These are phyloP conservation scores for Mortierella sp. DNA, from an alignment of 371 early-diverging fungal species.

Conservation along the genomic window DNA sequence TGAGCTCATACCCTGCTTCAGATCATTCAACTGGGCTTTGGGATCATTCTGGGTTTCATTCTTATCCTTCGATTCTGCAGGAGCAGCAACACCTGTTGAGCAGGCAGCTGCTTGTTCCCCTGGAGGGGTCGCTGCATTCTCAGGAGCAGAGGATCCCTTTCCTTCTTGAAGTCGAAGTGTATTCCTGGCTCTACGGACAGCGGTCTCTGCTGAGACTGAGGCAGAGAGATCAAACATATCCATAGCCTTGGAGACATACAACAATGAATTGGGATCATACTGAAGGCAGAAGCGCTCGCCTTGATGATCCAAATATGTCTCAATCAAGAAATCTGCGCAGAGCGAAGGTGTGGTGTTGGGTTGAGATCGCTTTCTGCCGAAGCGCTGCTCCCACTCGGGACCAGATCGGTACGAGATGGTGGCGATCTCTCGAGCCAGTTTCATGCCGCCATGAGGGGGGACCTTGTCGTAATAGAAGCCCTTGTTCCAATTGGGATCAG, in stretches of 20 bases:
- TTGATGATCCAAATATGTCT: slow-evolving; percentile 96
- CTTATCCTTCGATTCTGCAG: background rate
- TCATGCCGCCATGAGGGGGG: slow-evolving; percentile 96
- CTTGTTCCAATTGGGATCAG: slow-evolving; percentile 95
- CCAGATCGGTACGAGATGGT: slow-evolving; percentile 94
- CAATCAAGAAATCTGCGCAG: slow-evolving; percentile 95
- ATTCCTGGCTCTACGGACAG: slow-evolving; percentile 61
- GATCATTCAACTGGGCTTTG: slow-evolving; percentile 66
- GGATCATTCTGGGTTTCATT: slow-evolving; percentile 29
- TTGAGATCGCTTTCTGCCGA: slow-evolving; percentile 86
- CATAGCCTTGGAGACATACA: slow-evolving; percentile 97
- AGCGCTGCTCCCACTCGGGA: slow-evolving; percentile 97
- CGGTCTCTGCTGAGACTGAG: slow-evolving; percentile 62
- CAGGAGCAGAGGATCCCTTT: slow-evolving; percentile 49
- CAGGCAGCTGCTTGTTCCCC: slow-evolving; percentile 43
- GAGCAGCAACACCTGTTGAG: slow-evolving; percentile 2
- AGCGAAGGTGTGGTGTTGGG: slow-evolving; percentile 82
- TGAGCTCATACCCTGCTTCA: slow-evolving; percentile 68
- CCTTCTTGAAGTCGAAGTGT: slow-evolving; percentile 41
- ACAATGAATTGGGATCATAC: slow-evolving; percentile 94
- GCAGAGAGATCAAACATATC: slow-evolving; percentile 95
- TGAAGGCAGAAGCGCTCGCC: slow-evolving; percentile 92
- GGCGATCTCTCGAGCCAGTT: slow-evolving; percentile 91
- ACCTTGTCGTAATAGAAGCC: slow-evolving; percentile 93
- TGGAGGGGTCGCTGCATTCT: slow-evolving; percentile 45